phyloP scores from a whole-genome alignment of 768 basidiomycete species.

The Sporobolomyces roseus region DNA sequence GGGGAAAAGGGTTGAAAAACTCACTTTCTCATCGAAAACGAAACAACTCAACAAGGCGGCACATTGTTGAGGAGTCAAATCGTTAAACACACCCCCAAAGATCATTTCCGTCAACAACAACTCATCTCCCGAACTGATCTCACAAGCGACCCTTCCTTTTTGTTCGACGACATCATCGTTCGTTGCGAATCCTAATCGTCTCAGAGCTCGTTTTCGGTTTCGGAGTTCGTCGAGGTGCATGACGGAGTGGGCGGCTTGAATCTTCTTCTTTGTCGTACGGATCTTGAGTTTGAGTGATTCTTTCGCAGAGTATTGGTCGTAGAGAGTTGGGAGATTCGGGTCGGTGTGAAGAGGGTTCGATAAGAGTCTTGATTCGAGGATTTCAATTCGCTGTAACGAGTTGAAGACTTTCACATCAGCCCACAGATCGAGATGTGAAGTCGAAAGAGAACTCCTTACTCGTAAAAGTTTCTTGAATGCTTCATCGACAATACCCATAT shows the following conservation, averaged over 20 bases:
- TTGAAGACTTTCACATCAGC: neutral
- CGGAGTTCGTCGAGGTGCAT: conserved; percentile 95
- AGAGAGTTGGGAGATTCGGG: conserved; percentile 71
- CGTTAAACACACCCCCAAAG: conserved; percentile 94
- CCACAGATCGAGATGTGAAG: too few relatives aligned
- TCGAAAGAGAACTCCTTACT: conserved; percentile 52
- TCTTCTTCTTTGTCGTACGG: conserved; percentile 74
- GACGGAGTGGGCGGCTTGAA: conserved; percentile 84
- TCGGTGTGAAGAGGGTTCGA: conserved; percentile 74
- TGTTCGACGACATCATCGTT: conserved; percentile 89
- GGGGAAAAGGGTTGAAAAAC: neutral
- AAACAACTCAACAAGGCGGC: conserved; percentile 95
- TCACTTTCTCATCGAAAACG: conserved; percentile 92
- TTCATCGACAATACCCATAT: conserved; percentile 93
- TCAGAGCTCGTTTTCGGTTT: conserved; percentile 84
- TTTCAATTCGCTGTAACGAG: conserved; percentile 71
- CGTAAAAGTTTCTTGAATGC: conserved; percentile 82
- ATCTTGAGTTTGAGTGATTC: conserved; percentile 65
- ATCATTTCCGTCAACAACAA: conserved; percentile 91
- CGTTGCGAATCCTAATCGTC: conserved; percentile 84
- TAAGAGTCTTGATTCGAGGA: conserved; percentile 80
- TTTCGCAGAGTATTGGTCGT: conserved; percentile 74
- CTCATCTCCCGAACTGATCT: conserved; percentile 96
- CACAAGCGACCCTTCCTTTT: conserved; percentile 97
- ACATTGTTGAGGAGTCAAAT: conserved; percentile 81